These are phyloP conservation scores for Suillus alpinus DNA, from an alignment of 768 basidiomycete species.

Conservation along the genomic window DNA sequence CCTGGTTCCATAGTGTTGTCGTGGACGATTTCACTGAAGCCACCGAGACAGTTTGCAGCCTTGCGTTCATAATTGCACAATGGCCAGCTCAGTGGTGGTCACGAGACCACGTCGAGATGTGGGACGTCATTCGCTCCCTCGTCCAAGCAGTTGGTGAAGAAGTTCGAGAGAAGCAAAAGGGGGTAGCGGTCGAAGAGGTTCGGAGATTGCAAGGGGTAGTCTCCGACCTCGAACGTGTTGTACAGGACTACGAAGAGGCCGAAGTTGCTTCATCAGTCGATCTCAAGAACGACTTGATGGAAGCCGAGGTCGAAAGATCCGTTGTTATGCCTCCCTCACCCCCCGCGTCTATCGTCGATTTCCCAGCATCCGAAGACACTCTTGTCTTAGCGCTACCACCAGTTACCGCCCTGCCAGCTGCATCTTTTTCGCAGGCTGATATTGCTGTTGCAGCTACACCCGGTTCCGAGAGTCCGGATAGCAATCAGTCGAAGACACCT, in stretches of 20 bases:
- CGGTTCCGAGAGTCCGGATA: slow-evolving; percentile 1
- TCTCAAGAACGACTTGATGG: slow-evolving; percentile 14
- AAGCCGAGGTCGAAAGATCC: slow-evolving; percentile 10
- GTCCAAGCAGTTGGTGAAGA: slow-evolving; percentile 64
- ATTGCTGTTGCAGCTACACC: slow-evolving; percentile 1
- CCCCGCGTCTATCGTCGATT: slow-evolving; percentile 18
- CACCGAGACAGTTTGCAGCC: slow-evolving; percentile 35
- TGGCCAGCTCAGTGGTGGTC: slow-evolving; percentile 75
- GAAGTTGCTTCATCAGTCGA: slow-evolving; percentile 23
- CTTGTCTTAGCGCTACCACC: not conserved
- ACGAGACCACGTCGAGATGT: slow-evolving; percentile 60
- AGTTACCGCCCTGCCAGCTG: slow-evolving; percentile 1
- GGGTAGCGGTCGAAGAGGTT: slow-evolving; percentile 44
- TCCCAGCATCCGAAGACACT: slow-evolving; percentile 1
- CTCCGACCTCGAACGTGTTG: slow-evolving; percentile 45
- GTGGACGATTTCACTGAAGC: slow-evolving; percentile 37
- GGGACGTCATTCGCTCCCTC: slow-evolving; percentile 55
- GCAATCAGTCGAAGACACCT: slow-evolving; percentile 7
- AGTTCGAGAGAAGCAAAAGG: slow-evolving; percentile 48
- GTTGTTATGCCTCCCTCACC: slow-evolving; percentile 17
- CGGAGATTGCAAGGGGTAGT: slow-evolving; percentile 48
- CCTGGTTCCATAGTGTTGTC: slow-evolving; percentile 62
- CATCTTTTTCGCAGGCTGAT: slow-evolving; percentile 8
- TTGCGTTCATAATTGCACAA: slow-evolving; percentile 51
- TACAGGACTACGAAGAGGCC: slow-evolving; percentile 38